Base-by-base conservation (phyloP, 805 yeast genomes). In the Yamadazyma paraphyllophila region DNA sequence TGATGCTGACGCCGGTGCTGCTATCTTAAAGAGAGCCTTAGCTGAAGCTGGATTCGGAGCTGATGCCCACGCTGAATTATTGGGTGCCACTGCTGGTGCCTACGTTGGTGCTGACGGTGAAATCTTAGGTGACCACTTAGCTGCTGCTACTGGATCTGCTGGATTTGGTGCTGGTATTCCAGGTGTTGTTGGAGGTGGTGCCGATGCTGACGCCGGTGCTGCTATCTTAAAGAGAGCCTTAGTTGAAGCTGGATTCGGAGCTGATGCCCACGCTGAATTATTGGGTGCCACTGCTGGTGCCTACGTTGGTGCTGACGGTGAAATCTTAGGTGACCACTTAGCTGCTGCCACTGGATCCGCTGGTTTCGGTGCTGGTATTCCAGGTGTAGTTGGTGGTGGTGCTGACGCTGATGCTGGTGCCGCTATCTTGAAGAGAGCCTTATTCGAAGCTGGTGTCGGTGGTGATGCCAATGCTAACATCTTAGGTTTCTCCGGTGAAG, bases 181-280 rank as follows among this genome's bases (percentile, higher is more conserved):
- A 39, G 36, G 36, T 24, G 5, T 35, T 12, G 17, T 30, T 35
- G 45, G 43, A 16, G 43, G 35, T 30, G 52, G 36, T 10, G 11
- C 20, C 20, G 29, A 38, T 14, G 30, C 46, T 35, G 44, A 46
- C 20, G 38, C 37, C 49, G 43, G 46, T 31, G 51, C 45, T 45
- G 46, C 47, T 16, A 48, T 57, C 8, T 48, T 52, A 17, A 49
- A 46, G 35, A 47, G 50, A 40, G 48, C 48, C 36, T 44, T 44
- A 37, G 45, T 40, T 43, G 45, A 46, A n/a, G 54, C 47, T 24
- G 47, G 47, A 41, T 45, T 31, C 30, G 52, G 44, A 17, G 41
- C 41, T 26, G 45, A 29, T 25, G 12, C 38, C 32, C 17, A 26
- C 27, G 34, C 32, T 26, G 35, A 27, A 16, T 4, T 47, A 15